Evolutionary conservation across 805 yeast genomes (phyloP), one percentile per base, ranked within the genome.

Genomic region (Myxozyma udenii): DNA sequence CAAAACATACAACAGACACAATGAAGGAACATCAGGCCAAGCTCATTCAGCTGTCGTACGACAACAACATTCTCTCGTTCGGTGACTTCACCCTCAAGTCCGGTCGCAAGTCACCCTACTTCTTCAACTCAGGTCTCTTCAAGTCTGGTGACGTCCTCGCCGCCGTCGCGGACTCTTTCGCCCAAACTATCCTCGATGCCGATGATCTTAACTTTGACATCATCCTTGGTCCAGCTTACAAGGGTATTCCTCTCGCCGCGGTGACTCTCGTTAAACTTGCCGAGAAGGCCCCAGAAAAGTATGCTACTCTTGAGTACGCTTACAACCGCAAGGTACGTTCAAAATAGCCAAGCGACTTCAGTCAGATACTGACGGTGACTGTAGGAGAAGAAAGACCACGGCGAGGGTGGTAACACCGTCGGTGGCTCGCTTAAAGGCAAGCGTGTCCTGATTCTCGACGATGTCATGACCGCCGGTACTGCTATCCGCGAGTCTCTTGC

Each of bases 381-480:
- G 30, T 23, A 59, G 63, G 96, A 89, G 71, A 85, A 85, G 75
- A 91, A 91, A 72, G 96, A 90, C 67, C 98, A 91, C 67, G 98
- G 98, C 50, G 98, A 91, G 73, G 98, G 98, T 61, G 98, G 98
- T 12, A 79, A 79, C 51, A 86, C 91, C 62, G 98, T 93, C 38
- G 98, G 98, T 33, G 81, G 85, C 41, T 70, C 80, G 4, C 77
- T 91, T 62, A 76, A 77, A 55, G 85, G 78, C 44, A 85, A 90
- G 69, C 77, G 77, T 55, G 80, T 91, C 22, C 73, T 93, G 63
- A 87, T 93, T 63, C 88, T 91, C 56, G 98, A 93, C 69, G 98
- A 91, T 65, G 97, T 93, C 39, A 90, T 91, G 83, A 91, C 98
- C 54, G 98, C 98, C 1, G 98, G 98, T 37, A 93, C 98, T 53